Percentiles rank a stretch among this genome's conserved stretches.
phyloP scores from a whole-genome alignment of 2,329 filamentous ascomycete genomes.

The Claviceps pazoutovae region DNA sequence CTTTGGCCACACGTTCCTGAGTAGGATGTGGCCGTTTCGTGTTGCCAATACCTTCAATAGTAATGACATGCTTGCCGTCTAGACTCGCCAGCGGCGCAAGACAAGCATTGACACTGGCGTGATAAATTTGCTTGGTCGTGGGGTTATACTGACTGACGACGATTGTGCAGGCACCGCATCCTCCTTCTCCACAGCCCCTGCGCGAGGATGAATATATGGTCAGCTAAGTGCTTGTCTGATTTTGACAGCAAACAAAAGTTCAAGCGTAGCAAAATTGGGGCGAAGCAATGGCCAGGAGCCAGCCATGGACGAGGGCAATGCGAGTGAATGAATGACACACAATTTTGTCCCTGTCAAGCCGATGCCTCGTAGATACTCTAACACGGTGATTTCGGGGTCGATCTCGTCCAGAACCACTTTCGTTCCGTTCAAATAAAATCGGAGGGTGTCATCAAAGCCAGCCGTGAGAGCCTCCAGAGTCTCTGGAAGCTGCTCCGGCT shows the following conservation, averaged over 20 bases:
- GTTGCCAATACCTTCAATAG: conserved; percentile 88
- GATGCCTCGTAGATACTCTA: conserved; percentile 87
- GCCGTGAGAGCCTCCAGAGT: conserved; percentile 44
- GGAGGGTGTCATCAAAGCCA: conserved; percentile 71
- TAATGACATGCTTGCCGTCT: conserved; percentile 96
- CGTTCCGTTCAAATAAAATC: conserved; percentile 92
- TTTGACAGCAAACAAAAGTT: not conserved
- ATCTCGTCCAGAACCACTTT: conserved; percentile 73
- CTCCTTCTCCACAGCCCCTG: conserved; percentile 83
- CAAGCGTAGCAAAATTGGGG: too few relatives aligned
- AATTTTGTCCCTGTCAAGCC: conserved; percentile 92
- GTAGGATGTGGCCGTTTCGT: conserved; percentile 74
- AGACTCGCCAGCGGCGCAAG: conserved; percentile 83
- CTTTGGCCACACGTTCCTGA: conserved; percentile 81
- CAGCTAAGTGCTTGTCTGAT: not conserved
- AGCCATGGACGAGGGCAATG: not conserved
- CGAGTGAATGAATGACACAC: conserved; percentile 21
- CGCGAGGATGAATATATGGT: not conserved
- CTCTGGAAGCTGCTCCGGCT: conserved; percentile 22
- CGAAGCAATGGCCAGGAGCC: too few relatives aligned
- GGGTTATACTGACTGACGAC: conserved; percentile 90
- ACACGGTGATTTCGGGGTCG: conserved; percentile 79
- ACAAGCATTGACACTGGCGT: conserved; percentile 93
- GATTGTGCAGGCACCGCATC: conserved; percentile 91
- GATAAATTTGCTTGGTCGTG: conserved; percentile 83